These are phyloP conservation scores for Leishmania lainsoni DNA, from an alignment of 208 protist genomes.

Conservation along the genomic window DNA sequence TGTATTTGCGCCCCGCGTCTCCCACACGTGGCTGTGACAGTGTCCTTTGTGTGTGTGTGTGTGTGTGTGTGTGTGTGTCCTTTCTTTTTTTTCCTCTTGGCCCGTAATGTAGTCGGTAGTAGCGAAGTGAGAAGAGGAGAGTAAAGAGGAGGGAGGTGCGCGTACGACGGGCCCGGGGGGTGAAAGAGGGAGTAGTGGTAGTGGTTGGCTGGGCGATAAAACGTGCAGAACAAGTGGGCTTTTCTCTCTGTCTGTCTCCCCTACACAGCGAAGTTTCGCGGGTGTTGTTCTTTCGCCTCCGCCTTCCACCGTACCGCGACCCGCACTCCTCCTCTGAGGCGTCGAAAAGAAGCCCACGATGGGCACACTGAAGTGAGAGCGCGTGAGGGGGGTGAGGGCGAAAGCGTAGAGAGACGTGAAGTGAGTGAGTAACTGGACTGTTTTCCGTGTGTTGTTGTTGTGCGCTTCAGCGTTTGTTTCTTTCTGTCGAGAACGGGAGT, in stretches of 20 bases:
- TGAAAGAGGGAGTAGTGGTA: not conserved
- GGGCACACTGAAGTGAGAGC: not conserved
- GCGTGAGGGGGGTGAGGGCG: not conserved
- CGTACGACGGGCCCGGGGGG: not conserved
- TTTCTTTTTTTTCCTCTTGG: no score
- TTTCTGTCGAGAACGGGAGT: not conserved
- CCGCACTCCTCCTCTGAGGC: not conserved
- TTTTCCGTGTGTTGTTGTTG: not conserved
- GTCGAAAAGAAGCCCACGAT: not conserved
- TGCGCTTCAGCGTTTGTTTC: not conserved
- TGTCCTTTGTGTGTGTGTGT: not conserved
- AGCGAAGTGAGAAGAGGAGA: not conserved
- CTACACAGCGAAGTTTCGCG: not conserved
- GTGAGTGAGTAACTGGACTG: not conserved
- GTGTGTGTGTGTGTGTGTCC: no score
- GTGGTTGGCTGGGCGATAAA: not conserved
- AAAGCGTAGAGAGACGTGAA: not conserved
- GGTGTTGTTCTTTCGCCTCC: not conserved
- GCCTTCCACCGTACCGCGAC: not conserved
- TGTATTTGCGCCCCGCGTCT: not conserved
- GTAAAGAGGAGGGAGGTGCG: no score
- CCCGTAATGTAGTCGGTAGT: not conserved
- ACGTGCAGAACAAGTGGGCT: not conserved
- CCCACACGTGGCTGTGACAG: not conserved
- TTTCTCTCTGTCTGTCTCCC: not conserved